phyloP scores from a whole-genome alignment of 177 flowering plant species.

The Telopea speciosissima region DNA sequence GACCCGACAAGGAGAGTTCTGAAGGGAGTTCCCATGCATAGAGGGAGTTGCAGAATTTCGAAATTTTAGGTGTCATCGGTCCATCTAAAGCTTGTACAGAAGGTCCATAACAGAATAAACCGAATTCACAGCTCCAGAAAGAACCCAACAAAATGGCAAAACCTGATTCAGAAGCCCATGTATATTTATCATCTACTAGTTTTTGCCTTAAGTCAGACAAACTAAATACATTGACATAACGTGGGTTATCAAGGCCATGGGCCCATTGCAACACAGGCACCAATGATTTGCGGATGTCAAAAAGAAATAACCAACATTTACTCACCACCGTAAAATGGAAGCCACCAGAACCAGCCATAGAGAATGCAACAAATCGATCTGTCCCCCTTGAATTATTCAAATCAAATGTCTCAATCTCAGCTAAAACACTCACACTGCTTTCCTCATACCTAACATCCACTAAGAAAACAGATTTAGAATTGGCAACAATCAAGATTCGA shows the following conservation, averaged over 20 bases:
- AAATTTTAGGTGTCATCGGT: slow-evolving; percentile 25
- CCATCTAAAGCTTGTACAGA: slow-evolving; percentile 18
- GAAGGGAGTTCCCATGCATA: slow-evolving; percentile 83
- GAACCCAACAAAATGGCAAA: slow-evolving; percentile 68
- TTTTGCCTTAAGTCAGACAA: slow-evolving; percentile 57
- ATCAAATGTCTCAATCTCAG: slow-evolving; percentile 35
- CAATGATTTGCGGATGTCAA: slow-evolving; percentile 60
- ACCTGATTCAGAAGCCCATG: slow-evolving; percentile 50
- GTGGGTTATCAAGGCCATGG: slow-evolving; percentile 51
- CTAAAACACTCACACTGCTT: slow-evolving; percentile 30
- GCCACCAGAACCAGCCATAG: slow-evolving; percentile 44
- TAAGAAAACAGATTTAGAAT: slow-evolving; percentile 41
- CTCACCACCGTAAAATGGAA: slow-evolving; percentile 51
- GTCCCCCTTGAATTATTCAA: slow-evolving; percentile 14
- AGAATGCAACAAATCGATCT: slow-evolving; percentile 50
- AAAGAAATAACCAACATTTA: slow-evolving; percentile 37
- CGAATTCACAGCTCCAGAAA: slow-evolving; percentile 59
- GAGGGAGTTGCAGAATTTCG: slow-evolving; percentile 23
- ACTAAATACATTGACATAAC: slow-evolving; percentile 35
- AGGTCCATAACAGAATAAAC: slow-evolving; percentile 71
- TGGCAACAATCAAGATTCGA: slow-evolving; percentile 47
- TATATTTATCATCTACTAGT: slow-evolving; percentile 21
- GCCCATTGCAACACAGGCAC: slow-evolving; percentile 68
- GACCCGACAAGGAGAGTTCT: slow-evolving; percentile 35
- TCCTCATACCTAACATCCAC: slow-evolving; percentile 51